Percentiles rank a stretch among this genome's conserved stretches.
These are phyloP conservation scores for Capsicum rhomboideum DNA, from an alignment of 257 asterid genomes.

Conservation along the genomic window DNA sequence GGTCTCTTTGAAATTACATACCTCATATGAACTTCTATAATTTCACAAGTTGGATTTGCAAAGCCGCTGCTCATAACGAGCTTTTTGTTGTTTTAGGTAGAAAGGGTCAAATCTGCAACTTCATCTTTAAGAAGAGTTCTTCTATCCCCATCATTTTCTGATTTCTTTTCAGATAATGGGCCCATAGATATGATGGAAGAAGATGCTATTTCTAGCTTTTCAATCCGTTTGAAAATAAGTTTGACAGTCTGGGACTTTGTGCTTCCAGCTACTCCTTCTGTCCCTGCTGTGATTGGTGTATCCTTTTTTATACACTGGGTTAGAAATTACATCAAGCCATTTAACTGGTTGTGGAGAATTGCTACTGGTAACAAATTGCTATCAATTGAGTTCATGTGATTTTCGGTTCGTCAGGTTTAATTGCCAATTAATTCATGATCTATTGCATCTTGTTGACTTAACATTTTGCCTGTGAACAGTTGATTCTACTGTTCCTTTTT, in stretches of 20 bases:
- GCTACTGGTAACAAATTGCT: neutral
- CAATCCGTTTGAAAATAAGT: slow-evolving; percentile 71
- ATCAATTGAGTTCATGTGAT: neutral
- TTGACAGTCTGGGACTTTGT: slow-evolving; percentile 91
- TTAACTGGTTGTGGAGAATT: neutral
- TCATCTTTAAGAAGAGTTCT: slow-evolving; percentile 80
- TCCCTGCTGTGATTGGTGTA: slow-evolving; percentile 99
- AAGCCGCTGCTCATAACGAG: slow-evolving; percentile 8
- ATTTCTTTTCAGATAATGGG: slow-evolving; percentile 62
- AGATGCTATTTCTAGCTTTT: slow-evolving; percentile 68
- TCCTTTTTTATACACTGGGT: slow-evolving; percentile 34
- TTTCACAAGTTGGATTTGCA: neutral
- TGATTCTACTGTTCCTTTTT: neutral
- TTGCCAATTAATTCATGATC: neutral
- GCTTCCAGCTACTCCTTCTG: slow-evolving; percentile 90
- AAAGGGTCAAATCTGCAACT: slow-evolving; percentile 65
- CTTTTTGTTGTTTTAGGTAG: slow-evolving; percentile 45
- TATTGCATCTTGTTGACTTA: neutral
- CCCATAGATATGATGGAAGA: slow-evolving; percentile 90
- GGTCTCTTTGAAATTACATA: slow-evolving; percentile 23
- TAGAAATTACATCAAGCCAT: neutral
- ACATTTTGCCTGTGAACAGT: neutral
- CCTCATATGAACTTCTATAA: neutral
- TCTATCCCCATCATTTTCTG: slow-evolving; percentile 70
- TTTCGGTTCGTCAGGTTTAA: neutral